Base-by-base conservation (phyloP, 1,284 basidiomycete species). In the Trametes sp. region DNA sequence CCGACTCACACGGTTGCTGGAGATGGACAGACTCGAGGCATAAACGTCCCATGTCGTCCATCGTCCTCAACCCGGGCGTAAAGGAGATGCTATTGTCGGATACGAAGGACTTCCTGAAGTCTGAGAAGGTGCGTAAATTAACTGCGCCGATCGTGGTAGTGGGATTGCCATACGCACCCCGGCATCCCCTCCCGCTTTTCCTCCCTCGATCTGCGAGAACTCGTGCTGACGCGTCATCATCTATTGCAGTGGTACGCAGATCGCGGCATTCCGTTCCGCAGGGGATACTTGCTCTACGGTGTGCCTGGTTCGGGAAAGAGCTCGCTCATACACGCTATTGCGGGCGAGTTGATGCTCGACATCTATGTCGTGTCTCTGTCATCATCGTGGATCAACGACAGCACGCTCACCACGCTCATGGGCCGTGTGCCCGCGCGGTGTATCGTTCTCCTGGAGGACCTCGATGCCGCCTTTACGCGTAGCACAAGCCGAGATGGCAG, bases 1-100 rank as follows among this genome's bases (percentile, higher is more conserved):
- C 92, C 14, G 91, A 92, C 74, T 89, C 89, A n/a, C 90, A 93
- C 75, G 92, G 91, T 29, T 87, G 86, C 54, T 93, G 92, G 92
- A 80, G 90, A 52, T 93, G 90, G 88, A 92, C 90, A 0, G 91
- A 93, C 74, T 90, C 89, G 16, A 80, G 91, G 45, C 91, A 92
- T 75, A 93, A 93, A 76, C 84, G 91, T 29, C 91, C 92, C 16
- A 85, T 93, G 82, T 85, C 83, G 16, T 90, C 87, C 69, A 93
- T 93, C 69, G 91, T 93, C 11, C 81, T 93, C 61, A 90, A 92
- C 69, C 89, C 87, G 0, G 92, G 91, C 59, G 90, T 93, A 49
- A 94, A 94, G 76, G 92, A 93, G 75, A 92, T 92, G 88, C 81
- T 94, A 10, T 76, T 94, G 10, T 81, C 86, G 29, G 92, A 94